A percentile compares a stretch with the other conserved stretches of the same genome.
phyloP scores from a whole-genome alignment of 2,329 filamentous ascomycete species.

The Cephalotrichum gorgonifer region DNA sequence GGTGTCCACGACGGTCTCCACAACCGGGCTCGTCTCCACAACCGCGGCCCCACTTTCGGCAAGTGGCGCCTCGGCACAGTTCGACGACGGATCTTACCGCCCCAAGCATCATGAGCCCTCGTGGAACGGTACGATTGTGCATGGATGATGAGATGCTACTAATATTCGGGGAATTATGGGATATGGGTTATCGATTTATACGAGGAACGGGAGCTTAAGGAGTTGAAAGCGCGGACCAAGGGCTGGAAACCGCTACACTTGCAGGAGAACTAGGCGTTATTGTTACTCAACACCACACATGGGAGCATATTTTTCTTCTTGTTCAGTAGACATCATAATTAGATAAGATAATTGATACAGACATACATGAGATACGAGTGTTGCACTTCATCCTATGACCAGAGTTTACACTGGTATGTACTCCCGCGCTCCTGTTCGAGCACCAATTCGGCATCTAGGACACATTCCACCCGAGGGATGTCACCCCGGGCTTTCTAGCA shows the following conservation, averaged over 20 bases:
- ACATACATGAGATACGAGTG: no score
- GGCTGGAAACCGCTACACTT: constrained; percentile 24
- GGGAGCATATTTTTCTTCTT: constrained; percentile 3
- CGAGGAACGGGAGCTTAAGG: constrained; percentile 7
- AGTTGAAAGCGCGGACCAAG: constrained; percentile 23
- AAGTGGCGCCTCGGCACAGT: background rate
- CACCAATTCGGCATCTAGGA: no score
- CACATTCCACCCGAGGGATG: no score
- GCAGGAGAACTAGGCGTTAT: constrained; percentile 14
- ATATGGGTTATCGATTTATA: background rate
- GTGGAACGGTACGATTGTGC: background rate
- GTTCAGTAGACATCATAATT: background rate
- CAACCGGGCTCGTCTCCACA: background rate
- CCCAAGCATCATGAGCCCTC: background rate
- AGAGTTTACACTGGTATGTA: no score
- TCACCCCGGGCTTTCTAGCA: no score
- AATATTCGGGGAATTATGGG: background rate
- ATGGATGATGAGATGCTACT: background rate
- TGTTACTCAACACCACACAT: background rate
- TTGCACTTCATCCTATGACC: no score
- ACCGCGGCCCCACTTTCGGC: background rate
- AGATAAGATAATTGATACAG: no score
- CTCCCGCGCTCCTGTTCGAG: no score
- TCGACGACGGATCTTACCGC: no score
- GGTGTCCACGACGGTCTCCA: background rate